phyloP scores from a whole-genome alignment of 441 rosid genomes.

The Dalechampia spathulata region DNA sequence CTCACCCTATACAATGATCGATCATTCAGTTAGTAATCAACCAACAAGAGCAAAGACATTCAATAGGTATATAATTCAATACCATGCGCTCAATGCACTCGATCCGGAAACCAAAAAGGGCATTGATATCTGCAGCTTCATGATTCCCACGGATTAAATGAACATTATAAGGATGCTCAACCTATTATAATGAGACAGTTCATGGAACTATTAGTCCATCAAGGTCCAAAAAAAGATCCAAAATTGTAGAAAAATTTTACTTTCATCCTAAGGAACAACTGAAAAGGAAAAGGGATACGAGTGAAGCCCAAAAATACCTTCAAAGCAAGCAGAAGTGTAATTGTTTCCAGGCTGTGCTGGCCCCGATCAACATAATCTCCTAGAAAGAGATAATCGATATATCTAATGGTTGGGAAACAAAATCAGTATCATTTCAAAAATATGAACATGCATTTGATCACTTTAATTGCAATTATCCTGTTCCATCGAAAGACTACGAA shows the following conservation, averaged over 20 bases:
- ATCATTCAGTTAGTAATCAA: constrained; percentile 19
- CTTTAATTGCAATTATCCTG: too few relatives aligned
- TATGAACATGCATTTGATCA: too few relatives aligned
- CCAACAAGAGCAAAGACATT: constrained; percentile 11
- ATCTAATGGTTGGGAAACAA: constrained; percentile 55
- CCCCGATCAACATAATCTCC: constrained; percentile 99
- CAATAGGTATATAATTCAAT: constrained; percentile 16
- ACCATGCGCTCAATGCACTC: constrained; percentile 99
- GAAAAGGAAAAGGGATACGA: not conserved
- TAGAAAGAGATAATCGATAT: constrained; percentile 96
- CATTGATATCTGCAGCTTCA: constrained; percentile 99
- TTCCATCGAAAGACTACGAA: too few relatives aligned
- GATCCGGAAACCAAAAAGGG: constrained; percentile 96
- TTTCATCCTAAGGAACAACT: not conserved
- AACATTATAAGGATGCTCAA: constrained; percentile 81
- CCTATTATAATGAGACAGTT: constrained; percentile 41
- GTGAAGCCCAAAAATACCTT: constrained; percentile 62
- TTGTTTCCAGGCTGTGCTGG: constrained; percentile 97
- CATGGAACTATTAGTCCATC: constrained; percentile 10
- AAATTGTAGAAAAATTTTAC: too few relatives aligned
- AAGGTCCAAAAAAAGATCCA: constrained; percentile 16
- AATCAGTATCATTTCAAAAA: too few relatives aligned
- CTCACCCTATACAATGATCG: constrained; percentile 73
- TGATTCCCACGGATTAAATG: constrained; percentile 98
- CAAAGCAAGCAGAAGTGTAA: constrained; percentile 87